A percentile compares a stretch with the other conserved stretches of the same genome.
Conservation (phyloP, 1,139 yeast species). For the Candida sp. region DNA sequence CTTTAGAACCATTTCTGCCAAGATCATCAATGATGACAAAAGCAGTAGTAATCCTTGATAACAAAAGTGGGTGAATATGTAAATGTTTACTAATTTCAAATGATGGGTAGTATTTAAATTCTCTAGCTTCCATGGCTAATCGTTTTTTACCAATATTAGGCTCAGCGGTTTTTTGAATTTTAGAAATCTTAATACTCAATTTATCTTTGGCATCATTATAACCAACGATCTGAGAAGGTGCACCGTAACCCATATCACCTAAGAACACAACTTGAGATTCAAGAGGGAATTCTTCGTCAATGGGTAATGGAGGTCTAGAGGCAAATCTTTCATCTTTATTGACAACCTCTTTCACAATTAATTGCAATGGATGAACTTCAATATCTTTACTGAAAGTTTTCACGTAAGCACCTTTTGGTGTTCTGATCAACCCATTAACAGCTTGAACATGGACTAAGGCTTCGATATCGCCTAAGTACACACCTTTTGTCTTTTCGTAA, state of each 20-base stretch:
- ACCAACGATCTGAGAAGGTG: slow-evolving; percentile 73
- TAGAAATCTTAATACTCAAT: slow-evolving; percentile 49
- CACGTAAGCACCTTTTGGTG: slow-evolving; percentile 69
- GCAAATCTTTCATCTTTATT: slow-evolving; percentile 72
- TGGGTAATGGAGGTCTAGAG: slow-evolving; percentile 73
- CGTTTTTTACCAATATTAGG: slow-evolving; percentile 63
- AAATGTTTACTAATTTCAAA: slow-evolving; percentile 61
- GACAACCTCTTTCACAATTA: slow-evolving; percentile 71
- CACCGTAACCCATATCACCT: slow-evolving; percentile 88
- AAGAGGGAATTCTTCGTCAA: slow-evolving; percentile 78
- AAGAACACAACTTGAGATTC: slow-evolving; percentile 74
- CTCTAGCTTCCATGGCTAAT: slow-evolving; percentile 52
- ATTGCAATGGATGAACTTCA: slow-evolving; percentile 68
- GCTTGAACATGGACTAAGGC: slow-evolving; percentile 67
- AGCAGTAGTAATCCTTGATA: slow-evolving; percentile 77
- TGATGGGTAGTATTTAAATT: slow-evolving; percentile 63
- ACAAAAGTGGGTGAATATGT: slow-evolving; percentile 57
- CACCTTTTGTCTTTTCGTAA: slow-evolving; percentile 48
- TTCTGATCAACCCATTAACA: slow-evolving; percentile 77
- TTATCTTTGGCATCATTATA: slow-evolving; percentile 50
- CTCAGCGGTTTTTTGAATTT: slow-evolving; percentile 50
- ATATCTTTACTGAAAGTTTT: slow-evolving; percentile 58
- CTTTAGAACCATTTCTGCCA: slow-evolving; percentile 35
- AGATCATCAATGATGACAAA: slow-evolving; percentile 56
- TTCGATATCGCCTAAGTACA: slow-evolving; percentile 49